These are phyloP conservation scores for Zygnema circumcarinatum DNA, from an alignment of 139 green algal species.

Conservation along the genomic window DNA sequence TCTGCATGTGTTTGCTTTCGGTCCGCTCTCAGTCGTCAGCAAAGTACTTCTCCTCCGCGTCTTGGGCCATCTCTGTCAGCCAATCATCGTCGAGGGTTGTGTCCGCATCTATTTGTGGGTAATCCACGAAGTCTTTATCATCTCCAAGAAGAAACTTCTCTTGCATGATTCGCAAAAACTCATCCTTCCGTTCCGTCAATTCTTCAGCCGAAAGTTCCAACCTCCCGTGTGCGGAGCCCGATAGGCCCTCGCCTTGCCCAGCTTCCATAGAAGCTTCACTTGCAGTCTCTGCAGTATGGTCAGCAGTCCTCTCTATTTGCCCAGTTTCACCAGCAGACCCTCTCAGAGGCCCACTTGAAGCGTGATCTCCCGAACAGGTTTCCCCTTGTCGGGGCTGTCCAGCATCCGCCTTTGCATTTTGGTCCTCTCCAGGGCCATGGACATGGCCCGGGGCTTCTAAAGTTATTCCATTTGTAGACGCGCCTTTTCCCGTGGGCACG, in stretches of 20 bases:
- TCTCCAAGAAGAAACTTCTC: conserved; percentile 72
- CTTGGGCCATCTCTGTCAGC: conserved; percentile 57
- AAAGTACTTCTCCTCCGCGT: conserved; percentile 71
- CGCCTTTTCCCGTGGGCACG: conserved; percentile 1
- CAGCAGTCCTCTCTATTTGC: too few relatives aligned
- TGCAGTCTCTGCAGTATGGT: too few relatives aligned
- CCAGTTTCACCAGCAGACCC: too few relatives aligned
- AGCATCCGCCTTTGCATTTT: too few relatives aligned
- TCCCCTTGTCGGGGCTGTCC: too few relatives aligned
- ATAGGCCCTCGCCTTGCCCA: not conserved
- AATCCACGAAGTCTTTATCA: conserved; percentile 71
- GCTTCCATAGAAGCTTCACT: not conserved
- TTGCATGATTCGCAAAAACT: conserved; percentile 78
- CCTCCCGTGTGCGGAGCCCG: not conserved
- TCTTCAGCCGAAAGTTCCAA: conserved; percentile 14
- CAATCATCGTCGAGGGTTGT: conserved; percentile 65
- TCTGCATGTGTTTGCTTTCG: too few relatives aligned
- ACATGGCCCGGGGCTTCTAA: too few relatives aligned
- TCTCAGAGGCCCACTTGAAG: too few relatives aligned
- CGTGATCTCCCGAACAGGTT: too few relatives aligned
- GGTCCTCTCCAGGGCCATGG: too few relatives aligned
- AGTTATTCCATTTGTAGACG: not conserved
- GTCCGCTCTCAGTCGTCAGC: conserved; percentile 60
- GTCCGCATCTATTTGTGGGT: conserved; percentile 73
- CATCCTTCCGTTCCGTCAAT: conserved; percentile 29